These are phyloP conservation scores for Penicillium fuscoglaucum DNA, from an alignment of 2,329 filamentous ascomycete genomes.

Conservation along the genomic window DNA sequence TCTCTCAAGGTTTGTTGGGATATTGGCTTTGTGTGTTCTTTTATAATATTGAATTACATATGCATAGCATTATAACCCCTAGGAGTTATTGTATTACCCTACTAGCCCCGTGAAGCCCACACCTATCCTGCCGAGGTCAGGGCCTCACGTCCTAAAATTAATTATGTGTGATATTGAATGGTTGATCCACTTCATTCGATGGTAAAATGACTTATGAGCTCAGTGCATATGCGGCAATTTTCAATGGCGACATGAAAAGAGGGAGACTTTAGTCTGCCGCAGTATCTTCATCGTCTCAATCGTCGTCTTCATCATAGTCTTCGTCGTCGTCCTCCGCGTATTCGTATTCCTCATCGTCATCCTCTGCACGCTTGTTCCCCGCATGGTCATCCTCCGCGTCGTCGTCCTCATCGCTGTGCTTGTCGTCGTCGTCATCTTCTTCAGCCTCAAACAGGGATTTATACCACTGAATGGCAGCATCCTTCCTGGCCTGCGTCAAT, in stretches of 20 bases:
- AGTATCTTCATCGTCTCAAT: neutral
- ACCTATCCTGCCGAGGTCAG: no score
- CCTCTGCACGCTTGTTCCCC: rapidly evolving
- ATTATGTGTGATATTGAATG: neutral
- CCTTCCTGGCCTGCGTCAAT: neutral
- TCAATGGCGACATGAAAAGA: neutral
- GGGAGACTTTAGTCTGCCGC: neutral
- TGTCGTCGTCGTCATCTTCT: neutral
- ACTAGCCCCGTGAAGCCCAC: no score
- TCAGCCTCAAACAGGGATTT: neutral
- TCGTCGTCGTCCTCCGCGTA: neutral
- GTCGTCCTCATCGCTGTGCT: neutral
- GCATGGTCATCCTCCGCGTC: neutral
- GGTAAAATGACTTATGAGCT: neutral
- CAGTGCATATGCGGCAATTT: neutral
- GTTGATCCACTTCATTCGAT: neutral
- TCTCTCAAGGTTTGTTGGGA: no score
- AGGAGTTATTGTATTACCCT: no score
- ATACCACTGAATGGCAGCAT: neutral
- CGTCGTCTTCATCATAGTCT: neutral
- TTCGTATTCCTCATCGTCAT: neutral
- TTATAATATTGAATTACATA: no score
- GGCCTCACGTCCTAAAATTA: no score
- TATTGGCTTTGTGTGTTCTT: no score
- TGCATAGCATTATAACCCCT: no score